Evolutionary conservation across 495 filamentous ascomycete genomes (phyloP), one percentile per base, ranked within the genome.

Genomic region (Eremomyces bilateralis): DNA sequence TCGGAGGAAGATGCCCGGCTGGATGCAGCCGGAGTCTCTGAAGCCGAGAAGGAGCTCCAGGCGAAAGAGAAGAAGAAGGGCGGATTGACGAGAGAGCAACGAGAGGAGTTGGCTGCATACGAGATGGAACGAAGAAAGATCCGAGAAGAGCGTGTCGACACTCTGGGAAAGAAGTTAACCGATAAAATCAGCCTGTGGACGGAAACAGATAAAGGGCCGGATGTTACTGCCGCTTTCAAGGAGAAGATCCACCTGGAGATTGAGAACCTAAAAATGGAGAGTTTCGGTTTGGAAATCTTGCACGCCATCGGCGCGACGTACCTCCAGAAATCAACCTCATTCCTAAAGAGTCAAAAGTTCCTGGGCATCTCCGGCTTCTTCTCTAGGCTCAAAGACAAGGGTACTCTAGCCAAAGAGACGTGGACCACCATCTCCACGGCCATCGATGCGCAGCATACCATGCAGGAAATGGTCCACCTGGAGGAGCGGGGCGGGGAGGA

Each of bases 201-300:
- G 8, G 88, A 99, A 54, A 93, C 83, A 3, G 90, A 94, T 59
- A 90, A 88, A 59, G 71, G 73, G 20, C 29, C 52, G 1, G 82
- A 90, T 49, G 80, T 92, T 6, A 94, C 84, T 2, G 55, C 54
- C 25, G 82, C 90, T 1, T 99, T 95, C 55, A 73, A 82, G 48
- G 80, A 80, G 49, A 92, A 95, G 65, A 93, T 72, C 15, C 66
- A 73, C n/a, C 70, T 91, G 18, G 90, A 95, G 56, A 80, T 93
- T 11, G 88, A 99, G 62, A 90, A 94, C 44, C 57, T 95, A 43
- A 99, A 95, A 62, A 95, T 99, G 80, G 88, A 99, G 58, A 85
- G 77, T 10, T 99, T 99, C 50, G 88, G 88, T 24, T 58, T 99
- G 22, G 88, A 99, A 46, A 99, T 99, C 44, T 61, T 99, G 16